Evolutionary conservation across 1,139 yeast genomes (phyloP), one percentile per base, ranked within the genome.

Genomic region (Candida sp.): DNA sequence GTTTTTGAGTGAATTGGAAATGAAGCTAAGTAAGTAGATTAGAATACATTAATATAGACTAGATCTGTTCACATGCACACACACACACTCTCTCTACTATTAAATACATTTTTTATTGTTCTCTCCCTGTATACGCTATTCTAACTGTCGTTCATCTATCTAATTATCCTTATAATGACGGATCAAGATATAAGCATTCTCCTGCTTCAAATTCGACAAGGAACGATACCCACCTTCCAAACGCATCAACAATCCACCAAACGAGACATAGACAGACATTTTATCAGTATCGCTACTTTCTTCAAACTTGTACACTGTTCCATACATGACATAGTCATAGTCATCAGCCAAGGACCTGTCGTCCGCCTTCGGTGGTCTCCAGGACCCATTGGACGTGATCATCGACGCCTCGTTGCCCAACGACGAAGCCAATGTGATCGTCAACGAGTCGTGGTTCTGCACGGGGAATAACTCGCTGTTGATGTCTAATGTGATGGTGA

Each of bases 251-350:
- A 94, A 81, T 5, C 99, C 99, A 49, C 99, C 99, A 70, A 93
- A 94, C 5, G 98, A 92, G 56, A 92, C 89, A 68, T 91, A 94
- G 28, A 94, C 97, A 27, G 96, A 86, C 74, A 90, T 88, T 62
- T 77, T 76, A 63, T 84, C 88, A 64, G 85, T 88, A 55, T 84
- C 88, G 42, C 82, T 75, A 57, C 88, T 86, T 72, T 94, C 99
- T 68, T 94, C 98, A 66, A 96, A 94, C 70, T 94, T 92, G 78
- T 96, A 96, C 46, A 96, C 96, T 12, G 98, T 93, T 53, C 99
- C 99, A 69, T 93, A 88, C 98, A 94, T 94, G 61, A 94, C 98
- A 63, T 96, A 96, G 68, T 96, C 99, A 73, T 92, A 94, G 66
- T 94, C 98, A 67, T 94, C 98, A 54, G 98, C 97, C 65, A 94